Conservation (phyloP, 257 asterid species). For the Paraleonurus japonicus region DNA sequence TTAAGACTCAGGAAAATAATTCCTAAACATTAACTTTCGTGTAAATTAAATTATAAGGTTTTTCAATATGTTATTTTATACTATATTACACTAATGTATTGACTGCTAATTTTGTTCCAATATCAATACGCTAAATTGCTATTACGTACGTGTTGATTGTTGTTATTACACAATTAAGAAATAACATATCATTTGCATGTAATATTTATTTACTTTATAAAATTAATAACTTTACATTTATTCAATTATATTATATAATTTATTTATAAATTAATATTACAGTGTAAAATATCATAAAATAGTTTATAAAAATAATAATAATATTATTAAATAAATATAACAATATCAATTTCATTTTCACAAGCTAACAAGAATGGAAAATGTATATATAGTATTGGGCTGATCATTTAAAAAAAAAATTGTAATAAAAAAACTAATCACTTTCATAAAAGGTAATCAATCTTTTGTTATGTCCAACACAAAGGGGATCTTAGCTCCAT, state of each 20-base stretch:
- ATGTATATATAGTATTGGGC: background rate
- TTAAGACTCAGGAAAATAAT: background rate
- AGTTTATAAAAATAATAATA: too few species aligned
- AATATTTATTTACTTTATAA: too few species aligned
- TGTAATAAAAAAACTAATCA: background rate
- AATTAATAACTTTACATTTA: too few species aligned
- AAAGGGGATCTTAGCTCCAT: constrained; percentile 10
- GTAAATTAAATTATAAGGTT: background rate
- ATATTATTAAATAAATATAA: too few species aligned
- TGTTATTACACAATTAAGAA: background rate
- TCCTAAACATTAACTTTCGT: background rate
- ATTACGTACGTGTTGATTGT: background rate
- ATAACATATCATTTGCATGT: background rate
- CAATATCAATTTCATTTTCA: too few species aligned
- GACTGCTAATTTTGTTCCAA: background rate
- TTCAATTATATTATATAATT: too few species aligned
- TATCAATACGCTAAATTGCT: too few species aligned
- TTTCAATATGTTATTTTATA: background rate
- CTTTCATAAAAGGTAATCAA: background rate
- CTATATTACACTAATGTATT: constrained; percentile 18
- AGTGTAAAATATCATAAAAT: too few species aligned
- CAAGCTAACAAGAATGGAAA: too few species aligned
- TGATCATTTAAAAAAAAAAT: background rate
- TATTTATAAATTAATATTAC: too few species aligned
- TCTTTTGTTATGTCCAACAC: constrained; percentile 5